phyloP scores from a whole-genome alignment of 2,329 filamentous ascomycete genomes.

The Diaporthe sp. region DNA sequence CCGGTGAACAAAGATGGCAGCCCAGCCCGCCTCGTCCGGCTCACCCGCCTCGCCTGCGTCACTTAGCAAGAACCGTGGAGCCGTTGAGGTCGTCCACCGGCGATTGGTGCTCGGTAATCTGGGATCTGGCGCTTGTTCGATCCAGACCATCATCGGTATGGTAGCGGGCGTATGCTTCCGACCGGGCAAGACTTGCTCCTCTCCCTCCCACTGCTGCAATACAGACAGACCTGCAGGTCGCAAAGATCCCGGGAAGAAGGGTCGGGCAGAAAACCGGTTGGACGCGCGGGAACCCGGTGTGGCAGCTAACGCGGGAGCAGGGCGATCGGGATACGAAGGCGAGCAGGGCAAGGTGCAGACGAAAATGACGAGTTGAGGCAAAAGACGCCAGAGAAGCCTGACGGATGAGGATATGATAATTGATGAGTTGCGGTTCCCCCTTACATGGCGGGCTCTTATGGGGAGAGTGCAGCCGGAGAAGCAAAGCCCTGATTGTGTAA shows the following conservation, averaged over 20 bases:
- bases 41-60: background rate
- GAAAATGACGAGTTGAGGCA: conserved; percentile 35
- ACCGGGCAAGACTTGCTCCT: background rate
- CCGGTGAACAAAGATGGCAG: conserved; percentile 13
- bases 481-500: conserved; percentile 24
- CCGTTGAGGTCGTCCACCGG: background rate
- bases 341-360: conserved; percentile 22
- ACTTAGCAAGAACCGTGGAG: background rate
- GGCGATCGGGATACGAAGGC: conserved; percentile 29
- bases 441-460: conserved; percentile 37
- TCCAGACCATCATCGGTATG: background rate
- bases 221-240: background rate
- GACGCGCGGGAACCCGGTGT: conserved; percentile 19
- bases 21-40: background rate
- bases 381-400: conserved; percentile 5
- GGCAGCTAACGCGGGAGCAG: conserved; percentile 16
- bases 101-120: conserved; percentile 23
- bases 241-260: conserved; percentile 5
- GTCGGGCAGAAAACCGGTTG: conserved; percentile 18
- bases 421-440: conserved; percentile 31
- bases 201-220: conserved; percentile 2
- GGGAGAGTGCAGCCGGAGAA: conserved; percentile 33
- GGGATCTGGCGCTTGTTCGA: conserved; percentile 26
- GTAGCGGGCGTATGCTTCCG: background rate
- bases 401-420: conserved; percentile 31